Percentiles rank a stretch among this genome's conserved stretches.
Evolutionary conservation across 2,329 filamentous ascomycete genomes (phyloP).

Genomic region (Clonostachys sp.): DNA sequence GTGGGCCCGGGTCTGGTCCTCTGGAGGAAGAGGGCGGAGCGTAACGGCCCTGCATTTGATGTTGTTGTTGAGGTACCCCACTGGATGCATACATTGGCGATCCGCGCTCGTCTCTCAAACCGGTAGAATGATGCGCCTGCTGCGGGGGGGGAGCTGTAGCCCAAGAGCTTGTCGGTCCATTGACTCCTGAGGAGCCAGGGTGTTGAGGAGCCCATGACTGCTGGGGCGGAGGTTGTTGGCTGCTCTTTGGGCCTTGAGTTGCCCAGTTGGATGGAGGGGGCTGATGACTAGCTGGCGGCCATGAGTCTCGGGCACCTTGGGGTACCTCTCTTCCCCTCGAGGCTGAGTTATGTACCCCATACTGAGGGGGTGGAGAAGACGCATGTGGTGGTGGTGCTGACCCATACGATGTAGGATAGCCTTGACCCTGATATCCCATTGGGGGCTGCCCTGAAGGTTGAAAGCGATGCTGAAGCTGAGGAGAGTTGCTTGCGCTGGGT

Average conservation of each 20-base stretch:
- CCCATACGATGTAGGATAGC: constrained; percentile 37
- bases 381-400: constrained; percentile 29
- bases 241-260: constrained; percentile 19
- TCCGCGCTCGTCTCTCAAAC: constrained; percentile 31
- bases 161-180: constrained; percentile 21
- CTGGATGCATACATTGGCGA: constrained; percentile 23
- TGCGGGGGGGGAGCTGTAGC: constrained; percentile 15
- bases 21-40: constrained; percentile 27
- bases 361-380: constrained; percentile 52
- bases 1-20: constrained; percentile 32
- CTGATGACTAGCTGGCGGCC: constrained; percentile 22
- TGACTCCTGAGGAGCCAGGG: constrained; percentile 22
- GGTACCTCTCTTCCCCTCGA: constrained; percentile 37
- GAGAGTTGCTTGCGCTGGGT: constrained; percentile 34
- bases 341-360: constrained; percentile 39
- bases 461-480: constrained; percentile 41
- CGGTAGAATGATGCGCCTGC: constrained; percentile 20
- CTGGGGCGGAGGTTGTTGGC: constrained; percentile 23
- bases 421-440: constrained; percentile 33
- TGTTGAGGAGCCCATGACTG: constrained; percentile 26
- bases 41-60: constrained; percentile 30
- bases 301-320: constrained; percentile 27
- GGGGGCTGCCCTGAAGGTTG: constrained; percentile 29
- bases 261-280: constrained; percentile 19
- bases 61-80: constrained; percentile 13